Base-by-base conservation (phyloP, 768 basidiomycete species). In the Mycena crocata region DNA sequence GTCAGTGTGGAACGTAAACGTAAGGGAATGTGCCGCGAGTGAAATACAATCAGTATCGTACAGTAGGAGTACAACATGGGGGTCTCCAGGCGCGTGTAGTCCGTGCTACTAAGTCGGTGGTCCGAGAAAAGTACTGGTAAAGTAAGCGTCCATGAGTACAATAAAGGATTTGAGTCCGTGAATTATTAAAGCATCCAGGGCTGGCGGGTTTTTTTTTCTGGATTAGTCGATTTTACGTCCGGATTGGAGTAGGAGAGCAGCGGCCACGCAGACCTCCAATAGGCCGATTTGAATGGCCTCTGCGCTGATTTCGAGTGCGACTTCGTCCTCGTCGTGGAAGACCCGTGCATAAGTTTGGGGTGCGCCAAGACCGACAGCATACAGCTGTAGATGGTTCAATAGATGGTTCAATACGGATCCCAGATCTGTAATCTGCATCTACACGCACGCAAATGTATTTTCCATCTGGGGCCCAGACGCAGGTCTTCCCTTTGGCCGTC, bases 221-320 rank as follows among this genome's bases (percentile, higher is more conserved):
- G 28, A n/a, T 75, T 48, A 85, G 61, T 84, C 84, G 19, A 85
- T 80, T 59, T 64, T 79, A 61, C 76, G 78, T 34, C 83, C 84
- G 40, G 71, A 82, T 58, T 78, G 78, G 57, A 85, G 73, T 45
- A 85, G 73, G 4, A 78, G 61, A 5, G 81, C 78, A 0, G 82
- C 81, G 23, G 85, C 74, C 35, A 85, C 64, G 62, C 76, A 77
- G 7, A 73, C 68, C 30, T 84, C 79, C 9, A 84, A 70, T 24
- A 85, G 77, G 34, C 79, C 77, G n/a, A 78, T 72, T 57, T 80
- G 76, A 30, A 85, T 66, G 5, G 82, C 81, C 32, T 80, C 77
- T 3, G 78, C 68, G 2, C 81, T 82, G 56, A 85, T 57, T 50
- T 85, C 82, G n/a, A 85, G 79, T 5, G 72, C 60, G 52, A 83